Conservation (phyloP, 1,139 yeast species). For the Suhomyces kunorum region DNA sequence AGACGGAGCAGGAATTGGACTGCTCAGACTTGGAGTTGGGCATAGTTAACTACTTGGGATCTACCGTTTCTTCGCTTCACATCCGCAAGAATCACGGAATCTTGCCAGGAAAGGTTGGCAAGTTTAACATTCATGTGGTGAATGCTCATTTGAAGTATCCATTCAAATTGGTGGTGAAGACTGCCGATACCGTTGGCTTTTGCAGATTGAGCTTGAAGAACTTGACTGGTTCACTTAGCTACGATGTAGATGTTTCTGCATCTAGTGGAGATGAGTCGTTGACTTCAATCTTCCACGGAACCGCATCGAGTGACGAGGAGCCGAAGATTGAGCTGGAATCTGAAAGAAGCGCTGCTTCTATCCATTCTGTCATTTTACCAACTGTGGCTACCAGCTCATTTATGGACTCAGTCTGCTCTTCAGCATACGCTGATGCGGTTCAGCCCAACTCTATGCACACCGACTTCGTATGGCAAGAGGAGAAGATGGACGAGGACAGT, state of each 20-base stretch:
- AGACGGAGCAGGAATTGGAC: slow-evolving; percentile 27
- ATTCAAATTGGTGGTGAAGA: slow-evolving; percentile 31
- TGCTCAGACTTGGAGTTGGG: slow-evolving; percentile 35
- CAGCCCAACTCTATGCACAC: not conserved
- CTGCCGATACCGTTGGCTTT: slow-evolving; percentile 24
- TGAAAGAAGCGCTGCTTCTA: not conserved
- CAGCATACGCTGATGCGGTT: not conserved
- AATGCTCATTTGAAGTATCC: slow-evolving; percentile 40
- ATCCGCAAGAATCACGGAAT: slow-evolving; percentile 38
- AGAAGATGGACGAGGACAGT: not conserved
- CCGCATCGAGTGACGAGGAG: not conserved
- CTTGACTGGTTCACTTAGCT: slow-evolving; percentile 22
- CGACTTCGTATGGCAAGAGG: not conserved
- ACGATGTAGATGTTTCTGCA: not conserved
- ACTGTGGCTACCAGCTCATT: not conserved
- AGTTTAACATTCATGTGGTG: slow-evolving; percentile 37
- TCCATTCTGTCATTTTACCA: slow-evolving; percentile 1
- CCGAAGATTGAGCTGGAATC: not conserved
- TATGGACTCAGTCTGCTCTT: not conserved
- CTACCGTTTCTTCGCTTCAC: slow-evolving; percentile 28
- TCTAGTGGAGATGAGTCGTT: not conserved
- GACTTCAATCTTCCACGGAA: not conserved
- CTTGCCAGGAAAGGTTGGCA: slow-evolving; percentile 32
- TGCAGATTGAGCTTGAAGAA: slow-evolving; percentile 30
- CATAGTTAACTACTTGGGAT: slow-evolving; percentile 34